Evolutionary conservation across 306 rosid genomes (phyloP).

Genomic region (Cucumis sativus): DNA sequence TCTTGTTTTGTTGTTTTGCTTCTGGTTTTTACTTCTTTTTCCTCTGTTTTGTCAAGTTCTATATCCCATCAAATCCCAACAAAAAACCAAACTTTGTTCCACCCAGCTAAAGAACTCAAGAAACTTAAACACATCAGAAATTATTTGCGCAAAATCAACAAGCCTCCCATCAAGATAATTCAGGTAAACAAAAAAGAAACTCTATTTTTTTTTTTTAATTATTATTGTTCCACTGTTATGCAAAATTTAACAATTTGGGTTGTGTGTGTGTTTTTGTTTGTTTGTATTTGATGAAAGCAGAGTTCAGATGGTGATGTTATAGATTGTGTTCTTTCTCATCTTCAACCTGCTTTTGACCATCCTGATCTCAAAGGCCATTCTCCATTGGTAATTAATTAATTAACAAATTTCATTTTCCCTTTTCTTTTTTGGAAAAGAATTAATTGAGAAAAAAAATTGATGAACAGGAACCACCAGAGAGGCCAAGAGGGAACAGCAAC

Average conservation of each 20-base stretch:
- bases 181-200: constrained; percentile 21
- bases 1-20: constrained; percentile 41
- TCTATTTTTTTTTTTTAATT: neutral
- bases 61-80: constrained; percentile 18
- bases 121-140: constrained; percentile 37
- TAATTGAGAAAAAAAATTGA: neutral
- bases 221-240: constrained; percentile 1
- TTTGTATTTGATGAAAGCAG: constrained; percentile 2
- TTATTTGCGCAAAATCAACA: constrained; percentile 64
- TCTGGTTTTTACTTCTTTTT: constrained; percentile 28
- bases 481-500: constrained; percentile 35
- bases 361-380: constrained; percentile 60
- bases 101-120: constrained; percentile 38
- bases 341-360: constrained; percentile 97
- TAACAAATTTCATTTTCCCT: no score
- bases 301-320: constrained; percentile 73
- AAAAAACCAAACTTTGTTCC: constrained; percentile 53
- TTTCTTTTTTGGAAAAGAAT: neutral
- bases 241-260: neutral
- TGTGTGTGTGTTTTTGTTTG: neutral
- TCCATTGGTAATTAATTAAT: constrained; percentile 46
- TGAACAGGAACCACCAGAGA: constrained; percentile 76
- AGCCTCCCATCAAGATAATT: constrained; percentile 68
- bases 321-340: constrained; percentile 75
- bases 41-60: constrained; percentile 42